These are phyloP conservation scores for Penicillium coprophilum DNA, from an alignment of 495 filamentous ascomycete genomes.

Conservation along the genomic window DNA sequence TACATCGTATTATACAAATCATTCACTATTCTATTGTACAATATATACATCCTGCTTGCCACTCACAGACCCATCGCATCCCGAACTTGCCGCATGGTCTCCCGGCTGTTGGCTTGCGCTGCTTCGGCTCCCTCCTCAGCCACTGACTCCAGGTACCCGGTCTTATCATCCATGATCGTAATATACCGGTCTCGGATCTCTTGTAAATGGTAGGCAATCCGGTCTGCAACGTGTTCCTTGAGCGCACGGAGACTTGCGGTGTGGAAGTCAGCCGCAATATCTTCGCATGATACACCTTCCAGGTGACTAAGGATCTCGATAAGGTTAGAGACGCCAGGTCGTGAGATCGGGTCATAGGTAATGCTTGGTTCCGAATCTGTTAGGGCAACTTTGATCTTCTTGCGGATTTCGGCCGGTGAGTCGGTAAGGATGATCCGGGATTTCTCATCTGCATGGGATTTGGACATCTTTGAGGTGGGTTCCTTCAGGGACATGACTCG, in stretches of 20 bases:
- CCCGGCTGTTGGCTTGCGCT: conserved; percentile 63
- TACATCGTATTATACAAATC: neutral
- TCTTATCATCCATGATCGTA: conserved; percentile 48
- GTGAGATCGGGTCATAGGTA: conserved; percentile 64
- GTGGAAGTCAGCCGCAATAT: conserved; percentile 56
- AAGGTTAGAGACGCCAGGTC: conserved; percentile 87
- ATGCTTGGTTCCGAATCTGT: conserved; percentile 68
- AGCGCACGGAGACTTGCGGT: conserved; percentile 56
- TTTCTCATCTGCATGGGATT: conserved; percentile 66
- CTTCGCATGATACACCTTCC: conserved; percentile 48
- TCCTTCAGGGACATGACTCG: conserved; percentile 86
- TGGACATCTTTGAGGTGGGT: conserved; percentile 86
- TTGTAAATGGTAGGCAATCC: conserved; percentile 54
- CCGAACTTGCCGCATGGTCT: conserved; percentile 66
- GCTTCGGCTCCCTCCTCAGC: conserved; percentile 57
- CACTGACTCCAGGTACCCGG: conserved; percentile 57
- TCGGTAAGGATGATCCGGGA: conserved; percentile 86
- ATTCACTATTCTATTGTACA: neutral
- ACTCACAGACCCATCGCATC: conserved; percentile 59
- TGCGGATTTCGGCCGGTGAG: conserved; percentile 52
- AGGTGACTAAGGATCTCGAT: conserved; percentile 72
- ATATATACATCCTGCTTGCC: neutral
- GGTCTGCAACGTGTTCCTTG: conserved; percentile 61
- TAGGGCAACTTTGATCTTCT: conserved; percentile 69
- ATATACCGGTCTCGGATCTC: conserved; percentile 62